Evolutionary conservation across 306 rosid genomes (phyloP).

Genomic region (Cucurbita ficifolia): DNA sequence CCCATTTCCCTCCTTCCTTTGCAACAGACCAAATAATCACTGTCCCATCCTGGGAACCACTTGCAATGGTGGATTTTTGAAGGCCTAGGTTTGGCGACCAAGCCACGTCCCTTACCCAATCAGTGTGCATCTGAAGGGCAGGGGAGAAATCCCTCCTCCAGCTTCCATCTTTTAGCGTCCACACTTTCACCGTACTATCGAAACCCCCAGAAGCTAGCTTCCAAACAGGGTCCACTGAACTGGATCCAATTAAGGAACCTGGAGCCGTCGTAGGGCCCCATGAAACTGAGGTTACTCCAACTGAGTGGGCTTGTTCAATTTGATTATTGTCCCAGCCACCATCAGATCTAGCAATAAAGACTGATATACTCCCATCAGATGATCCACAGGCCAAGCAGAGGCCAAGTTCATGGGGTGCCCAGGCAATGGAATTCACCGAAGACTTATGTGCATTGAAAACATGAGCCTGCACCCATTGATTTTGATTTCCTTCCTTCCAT

Average conservation of each 20-base stretch:
- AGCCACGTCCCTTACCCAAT: conserved; percentile 85
- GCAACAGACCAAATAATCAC: conserved; percentile 72
- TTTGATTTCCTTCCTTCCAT: conserved; percentile 89
- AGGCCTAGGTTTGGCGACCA: conserved; percentile 98
- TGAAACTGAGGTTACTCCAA: conserved; percentile 85
- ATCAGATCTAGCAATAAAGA: conserved; percentile 65
- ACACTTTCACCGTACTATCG: conserved; percentile 78
- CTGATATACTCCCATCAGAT: conserved; percentile 77
- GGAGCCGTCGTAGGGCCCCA: conserved; percentile 92
- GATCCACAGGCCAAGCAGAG: conserved; percentile 85
- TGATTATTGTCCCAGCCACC: conserved; percentile 83
- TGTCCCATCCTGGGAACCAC: conserved; percentile 76
- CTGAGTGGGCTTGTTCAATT: conserved; percentile 80
- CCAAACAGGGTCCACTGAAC: conserved; percentile 62
- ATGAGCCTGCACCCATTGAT: conserved; percentile 79
- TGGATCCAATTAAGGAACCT: conserved; percentile 65
- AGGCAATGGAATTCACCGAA: conserved; percentile 78
- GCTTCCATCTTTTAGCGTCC: conserved; percentile 60
- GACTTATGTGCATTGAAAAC: conserved; percentile 64
- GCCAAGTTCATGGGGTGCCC: conserved; percentile 96
- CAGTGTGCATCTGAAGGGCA: conserved; percentile 72
- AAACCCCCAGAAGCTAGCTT: conserved; percentile 89
- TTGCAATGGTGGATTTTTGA: conserved; percentile 76
- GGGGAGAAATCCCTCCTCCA: conserved; percentile 93
- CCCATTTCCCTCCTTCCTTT: conserved; percentile 88